Evolutionary conservation across 352 stramenopile genomes (phyloP), one percentile per base, ranked within the genome.

Genomic region (Globisporangium alternatum): DNA sequence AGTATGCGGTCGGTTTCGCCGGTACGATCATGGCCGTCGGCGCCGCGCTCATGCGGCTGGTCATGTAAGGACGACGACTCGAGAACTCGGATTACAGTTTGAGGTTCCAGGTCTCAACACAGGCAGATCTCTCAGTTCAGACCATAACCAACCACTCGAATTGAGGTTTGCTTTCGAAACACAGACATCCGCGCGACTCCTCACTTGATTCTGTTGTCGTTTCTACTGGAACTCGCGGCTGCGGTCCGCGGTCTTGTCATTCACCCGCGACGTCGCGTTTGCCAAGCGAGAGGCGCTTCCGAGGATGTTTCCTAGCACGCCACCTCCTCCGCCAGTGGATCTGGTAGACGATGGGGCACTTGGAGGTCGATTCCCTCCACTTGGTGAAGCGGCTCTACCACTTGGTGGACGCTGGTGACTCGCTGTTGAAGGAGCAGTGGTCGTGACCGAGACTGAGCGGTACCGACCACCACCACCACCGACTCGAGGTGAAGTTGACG

Each of bases 11-110:
- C 9, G 88, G 86, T 75, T 96, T 96, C 65, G 84, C 85, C 3
- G 83, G 88, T 71, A 94, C 88, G 41, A 93, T 96, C 62, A 93
- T 94, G 83, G 86, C 86, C 22, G 86, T 95, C 41, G 86, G 86
- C 28, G 83, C 86, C 9, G 83, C 83, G 44, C 75, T 95, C 63
- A 74, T 83, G 67, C 83, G 86, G 47, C 69, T 95, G 19, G 77
- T 95, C 55, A 66, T 95, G 60, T 95, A 83, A 66, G 25, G 19
- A 55, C 19, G 49, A 10, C 28, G 25, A 8, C 10, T 28, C 25
- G 2, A 28, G 25, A 28, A 2, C 25, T 28, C 25, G 25, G 25
- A 28, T 28, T 28, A 28, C 25, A 28, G 25, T 28, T 28, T 28
- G 25, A 28, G 25, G 25, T 28, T 28, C 25, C 19, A 21, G 4